Conservation (phyloP, 805 yeast genomes). For the Diddensiella transvaalensis region DNA sequence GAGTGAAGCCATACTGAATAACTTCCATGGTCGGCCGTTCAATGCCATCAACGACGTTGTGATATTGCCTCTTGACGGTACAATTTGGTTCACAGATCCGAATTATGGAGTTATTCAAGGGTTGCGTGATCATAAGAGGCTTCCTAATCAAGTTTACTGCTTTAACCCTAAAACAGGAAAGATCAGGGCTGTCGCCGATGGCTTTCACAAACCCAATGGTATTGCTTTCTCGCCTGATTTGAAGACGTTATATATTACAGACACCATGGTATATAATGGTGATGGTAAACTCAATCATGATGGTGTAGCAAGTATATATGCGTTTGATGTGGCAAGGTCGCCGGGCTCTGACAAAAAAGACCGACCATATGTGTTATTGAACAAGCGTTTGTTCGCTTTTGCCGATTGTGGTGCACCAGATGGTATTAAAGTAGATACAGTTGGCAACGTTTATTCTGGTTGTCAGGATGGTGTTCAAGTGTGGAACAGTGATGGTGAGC, state of each 20-base stretch:
- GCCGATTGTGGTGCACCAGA: conserved; percentile 30
- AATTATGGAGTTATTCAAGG: conserved; percentile 25
- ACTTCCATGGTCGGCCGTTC: conserved; percentile 29
- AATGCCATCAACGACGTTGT: conserved; percentile 31
- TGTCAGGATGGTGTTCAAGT: conserved; percentile 31
- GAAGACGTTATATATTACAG: conserved; percentile 49
- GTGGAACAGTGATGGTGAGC: conserved; percentile 27
- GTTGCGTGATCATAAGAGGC: conserved; percentile 14
- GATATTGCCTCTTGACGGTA: conserved; percentile 24
- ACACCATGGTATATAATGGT: conserved; percentile 29
- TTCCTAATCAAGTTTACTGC: conserved; percentile 39
- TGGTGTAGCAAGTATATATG: conserved; percentile 27
- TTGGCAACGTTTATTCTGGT: conserved; percentile 30
- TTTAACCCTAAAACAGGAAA: conserved; percentile 35
- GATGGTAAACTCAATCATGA: conserved; percentile 14
- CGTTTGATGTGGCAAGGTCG: conserved; percentile 25
- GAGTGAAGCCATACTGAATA: conserved; percentile 20
- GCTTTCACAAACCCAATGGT: conserved; percentile 68
- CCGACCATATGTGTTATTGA: conserved; percentile 19
- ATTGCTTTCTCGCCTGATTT: conserved; percentile 48
- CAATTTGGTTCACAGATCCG: conserved; percentile 33
- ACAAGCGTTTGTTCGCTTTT: conserved; percentile 29
- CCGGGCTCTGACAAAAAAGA: conserved; percentile 9
- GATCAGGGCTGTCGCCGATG: conserved; percentile 36
- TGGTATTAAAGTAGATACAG: conserved; percentile 28